A percentile compares a stretch with the other conserved stretches of the same genome.
Conservation (phyloP, 1,284 basidiomycete species). For the Exobasidium rhododendri region DNA sequence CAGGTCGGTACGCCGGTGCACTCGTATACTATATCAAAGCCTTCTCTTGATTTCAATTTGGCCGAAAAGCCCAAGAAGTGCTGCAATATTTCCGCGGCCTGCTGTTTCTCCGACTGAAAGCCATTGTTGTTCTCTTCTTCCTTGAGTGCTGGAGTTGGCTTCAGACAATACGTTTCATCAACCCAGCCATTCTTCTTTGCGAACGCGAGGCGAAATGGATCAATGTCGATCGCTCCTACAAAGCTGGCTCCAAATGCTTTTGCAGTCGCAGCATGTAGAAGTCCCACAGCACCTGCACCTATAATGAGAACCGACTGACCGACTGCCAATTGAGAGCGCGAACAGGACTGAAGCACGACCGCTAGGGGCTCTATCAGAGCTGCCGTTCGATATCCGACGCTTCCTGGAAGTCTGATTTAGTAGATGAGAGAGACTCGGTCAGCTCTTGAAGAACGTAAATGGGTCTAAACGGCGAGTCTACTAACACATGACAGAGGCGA, state of each 20-base stretch:
- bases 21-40: conserved; percentile 88
- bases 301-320: conserved; percentile 77
- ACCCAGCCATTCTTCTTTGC: conserved; percentile 63
- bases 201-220: conserved; percentile 29
- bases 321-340: conserved; percentile 64
- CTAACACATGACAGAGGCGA: conserved; percentile 78
- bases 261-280: conserved; percentile 67
- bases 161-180: conserved; percentile 64
- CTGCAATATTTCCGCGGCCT: not conserved
- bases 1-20: conserved; percentile 82
- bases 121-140: not conserved
- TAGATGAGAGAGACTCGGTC: conserved; percentile 13
- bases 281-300: conserved; percentile 86
- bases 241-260: conserved; percentile 44
- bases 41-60: conserved; percentile 46
- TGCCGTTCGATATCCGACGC: conserved; percentile 71
- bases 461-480: not conserved
- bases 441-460: not conserved
- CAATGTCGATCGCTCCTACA: conserved; percentile 39
- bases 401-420: conserved; percentile 67
- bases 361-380: conserved; percentile 87
- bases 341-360: conserved; percentile 78
- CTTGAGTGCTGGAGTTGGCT: conserved; percentile 11
- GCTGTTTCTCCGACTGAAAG: not conserved
- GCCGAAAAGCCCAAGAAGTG: not conserved